These are phyloP conservation scores for Allantophomopsis lycopodina DNA, from an alignment of 2,329 filamentous ascomycete genomes.

Conservation along the genomic window DNA sequence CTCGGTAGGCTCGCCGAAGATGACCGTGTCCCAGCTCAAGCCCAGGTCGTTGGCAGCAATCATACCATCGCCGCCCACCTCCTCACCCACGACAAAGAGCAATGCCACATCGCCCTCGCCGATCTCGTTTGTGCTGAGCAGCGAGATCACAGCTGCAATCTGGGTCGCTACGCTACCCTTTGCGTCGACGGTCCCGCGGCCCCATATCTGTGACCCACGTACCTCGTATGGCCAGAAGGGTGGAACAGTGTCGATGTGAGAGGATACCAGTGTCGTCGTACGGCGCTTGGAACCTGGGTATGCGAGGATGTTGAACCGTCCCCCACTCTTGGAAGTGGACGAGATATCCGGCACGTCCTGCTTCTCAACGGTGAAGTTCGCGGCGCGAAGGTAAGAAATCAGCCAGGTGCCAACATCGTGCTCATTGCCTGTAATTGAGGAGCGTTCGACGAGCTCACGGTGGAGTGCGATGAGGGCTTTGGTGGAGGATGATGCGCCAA, in stretches of 20 bases:
- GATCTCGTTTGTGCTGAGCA: conserved; percentile 28
- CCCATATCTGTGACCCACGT: conserved; percentile 38
- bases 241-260: conserved; percentile 51
- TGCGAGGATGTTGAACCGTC: conserved; percentile 45
- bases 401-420: conserved; percentile 43
- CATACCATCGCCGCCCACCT: conserved; percentile 75
- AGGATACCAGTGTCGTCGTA: conserved; percentile 37
- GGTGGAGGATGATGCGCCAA: too few species aligned
- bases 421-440: conserved; percentile 50
- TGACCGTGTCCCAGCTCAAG: conserved; percentile 49
- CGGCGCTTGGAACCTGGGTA: conserved; percentile 33
- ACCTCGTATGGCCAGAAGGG: conserved; percentile 30
- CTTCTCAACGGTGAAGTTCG: conserved; percentile 48
- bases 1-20: conserved; percentile 91
- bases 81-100: conserved; percentile 70
- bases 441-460: conserved; percentile 44
- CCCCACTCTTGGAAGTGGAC: neutral
- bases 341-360: conserved; percentile 26
- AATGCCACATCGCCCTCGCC: conserved; percentile 39
- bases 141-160: conserved; percentile 49
- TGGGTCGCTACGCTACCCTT: conserved; percentile 62
- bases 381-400: conserved; percentile 35
- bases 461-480: conserved; percentile 41
- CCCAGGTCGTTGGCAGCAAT: conserved; percentile 32
- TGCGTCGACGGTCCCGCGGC: conserved; percentile 62